These are phyloP conservation scores for Epithemia pelagica DNA, from an alignment of 108 stramenopile species.

Conservation along the genomic window DNA sequence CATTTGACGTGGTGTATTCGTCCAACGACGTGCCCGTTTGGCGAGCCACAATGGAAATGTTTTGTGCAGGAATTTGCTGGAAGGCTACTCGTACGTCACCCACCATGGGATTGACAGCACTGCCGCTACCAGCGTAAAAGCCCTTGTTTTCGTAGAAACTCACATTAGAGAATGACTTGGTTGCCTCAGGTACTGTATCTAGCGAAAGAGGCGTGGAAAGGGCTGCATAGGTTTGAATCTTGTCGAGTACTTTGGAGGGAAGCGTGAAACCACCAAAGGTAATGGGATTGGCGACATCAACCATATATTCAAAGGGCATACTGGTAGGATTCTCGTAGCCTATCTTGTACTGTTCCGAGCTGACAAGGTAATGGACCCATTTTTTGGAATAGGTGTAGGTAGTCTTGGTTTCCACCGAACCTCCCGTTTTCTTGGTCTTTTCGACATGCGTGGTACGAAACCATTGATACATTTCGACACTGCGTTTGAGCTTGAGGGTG, in stretches of 20 bases:
- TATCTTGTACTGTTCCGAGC: background rate
- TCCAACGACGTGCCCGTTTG: conserved; percentile 18
- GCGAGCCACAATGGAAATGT: conserved; percentile 23
- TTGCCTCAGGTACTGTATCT: background rate
- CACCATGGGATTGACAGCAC: conserved; percentile 1
- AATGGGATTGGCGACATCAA: conserved; percentile 2
- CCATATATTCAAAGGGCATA: conserved; percentile 1
- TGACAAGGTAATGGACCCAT: conserved; percentile 4
- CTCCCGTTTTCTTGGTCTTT: conserved; percentile 13
- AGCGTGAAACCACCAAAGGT: conserved; percentile 10
- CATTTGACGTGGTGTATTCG: conserved; percentile 11
- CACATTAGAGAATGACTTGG: background rate
- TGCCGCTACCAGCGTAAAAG: conserved; percentile 9
- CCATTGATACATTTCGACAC: conserved; percentile 30
- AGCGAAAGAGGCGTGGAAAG: background rate
- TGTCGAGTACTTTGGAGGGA: background rate
- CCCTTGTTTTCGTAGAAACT: conserved; percentile 1
- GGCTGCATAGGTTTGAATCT: conserved; percentile 4
- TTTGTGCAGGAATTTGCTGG: conserved; percentile 8
- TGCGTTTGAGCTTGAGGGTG: conserved; percentile 16
- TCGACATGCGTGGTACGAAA: conserved; percentile 2
- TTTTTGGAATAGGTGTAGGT: conserved; percentile 18
- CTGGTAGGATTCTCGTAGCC: conserved; percentile 13
- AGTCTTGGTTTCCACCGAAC: conserved; percentile 21
- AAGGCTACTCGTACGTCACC: conserved; percentile 26